Evolutionary conservation across 202 grass and related monocot genomes (phyloP).

Genomic region (Brachypodium distachyon): DNA sequence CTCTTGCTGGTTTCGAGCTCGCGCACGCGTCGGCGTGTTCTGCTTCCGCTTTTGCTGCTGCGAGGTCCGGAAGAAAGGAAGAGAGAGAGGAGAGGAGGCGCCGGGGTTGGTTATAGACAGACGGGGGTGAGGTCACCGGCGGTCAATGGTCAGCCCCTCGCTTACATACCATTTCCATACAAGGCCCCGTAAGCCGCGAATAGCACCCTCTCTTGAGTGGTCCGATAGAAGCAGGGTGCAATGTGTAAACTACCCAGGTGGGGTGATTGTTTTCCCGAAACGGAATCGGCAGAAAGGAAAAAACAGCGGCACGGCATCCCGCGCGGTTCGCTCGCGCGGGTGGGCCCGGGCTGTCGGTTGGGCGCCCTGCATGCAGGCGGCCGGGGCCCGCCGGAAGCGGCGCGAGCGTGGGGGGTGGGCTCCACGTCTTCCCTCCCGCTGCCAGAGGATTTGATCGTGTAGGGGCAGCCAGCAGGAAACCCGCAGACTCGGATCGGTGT

Average conservation of each 20-base stretch:
- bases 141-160: conserved; percentile 15
- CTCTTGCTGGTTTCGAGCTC: neutral
- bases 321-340: neutral
- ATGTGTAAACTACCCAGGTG: accelerated
- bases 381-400: conserved; percentile 15
- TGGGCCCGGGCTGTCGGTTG: conserved; percentile 39
- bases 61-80: neutral
- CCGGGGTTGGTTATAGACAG: conserved; percentile 34
- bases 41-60: neutral
- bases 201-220: no score
- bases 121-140: conserved; percentile 11
- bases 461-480: no score
- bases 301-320: neutral
- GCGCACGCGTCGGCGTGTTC: neutral
- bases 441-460: no score
- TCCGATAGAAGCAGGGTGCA: accelerated
- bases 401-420: neutral
- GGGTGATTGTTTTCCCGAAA: conserved; percentile 15
- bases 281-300: neutral
- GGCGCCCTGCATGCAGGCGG: conserved; percentile 31
- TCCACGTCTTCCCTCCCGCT: no score
- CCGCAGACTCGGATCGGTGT: neutral
- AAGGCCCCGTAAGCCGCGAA: no score
- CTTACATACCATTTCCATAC: neutral
- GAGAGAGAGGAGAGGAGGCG: neutral